Evolutionary conservation across 176 grass and related monocot genomes (phyloP), one percentile per base, ranked within the genome.

Genomic region (Pontederia crassipes): DNA sequence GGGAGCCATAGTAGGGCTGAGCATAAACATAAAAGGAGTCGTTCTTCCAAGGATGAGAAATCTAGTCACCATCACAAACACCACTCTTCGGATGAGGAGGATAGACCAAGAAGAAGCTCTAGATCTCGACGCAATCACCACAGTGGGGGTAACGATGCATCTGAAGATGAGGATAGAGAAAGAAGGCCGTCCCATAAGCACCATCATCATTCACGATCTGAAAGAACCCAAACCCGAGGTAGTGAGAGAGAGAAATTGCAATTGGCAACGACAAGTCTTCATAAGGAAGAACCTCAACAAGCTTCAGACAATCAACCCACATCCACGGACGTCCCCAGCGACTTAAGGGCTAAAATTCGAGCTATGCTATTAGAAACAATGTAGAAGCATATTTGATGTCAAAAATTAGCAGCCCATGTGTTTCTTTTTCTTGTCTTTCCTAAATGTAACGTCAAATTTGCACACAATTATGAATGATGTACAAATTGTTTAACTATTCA

Each of bases 331-430:
- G 76, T 91, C 17, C 71, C 93, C 2, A 79, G 28, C 46, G 87
- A 85, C 6, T 71, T 97, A 20, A 85, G 88, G 67, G 84, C 84
- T 16, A 97, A 91, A 82, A 80, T 88, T 46, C 83, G 81, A 78
- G 84, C 87, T 0, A 97, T 97, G 93, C 59, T 97, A 35, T 55
- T 80, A 11, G 73, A 91, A 65, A 88, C 78, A 13, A 11, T 88
- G 65, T 97, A 82, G 59, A 11, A 26, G 5, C 51, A 12, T 54
- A 16, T 7, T 40, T 40, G 6, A 40, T 40, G 32, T 40, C 32
- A 40, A 40, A 7, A 40, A 40, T 40, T 40, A 12, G 24, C 28
- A 20, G 9, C 7, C 12, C 59, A 45, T 40, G 51, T 52, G 17
- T 10, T 10, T 48, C 46, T 17, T 55, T 62, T 14, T 48, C 48